Evolutionary conservation across 257 asterid species (phyloP).

Genomic region (Przewalskia tangutica): DNA sequence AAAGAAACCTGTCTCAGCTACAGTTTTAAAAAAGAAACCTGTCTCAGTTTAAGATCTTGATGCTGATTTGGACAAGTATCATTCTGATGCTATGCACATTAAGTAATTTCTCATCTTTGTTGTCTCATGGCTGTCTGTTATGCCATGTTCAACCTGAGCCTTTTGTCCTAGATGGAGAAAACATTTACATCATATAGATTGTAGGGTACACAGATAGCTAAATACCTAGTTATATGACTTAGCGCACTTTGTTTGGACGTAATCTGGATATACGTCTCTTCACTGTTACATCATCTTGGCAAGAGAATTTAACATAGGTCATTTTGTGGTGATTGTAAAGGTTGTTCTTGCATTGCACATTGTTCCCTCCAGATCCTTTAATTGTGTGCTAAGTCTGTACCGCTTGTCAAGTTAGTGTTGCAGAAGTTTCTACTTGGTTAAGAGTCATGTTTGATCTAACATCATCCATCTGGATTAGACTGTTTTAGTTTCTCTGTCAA

Average conservation of each 20-base stretch:
- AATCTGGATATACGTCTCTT: background rate
- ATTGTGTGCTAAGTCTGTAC: background rate
- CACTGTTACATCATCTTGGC: background rate
- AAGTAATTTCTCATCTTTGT: constrained; percentile 6
- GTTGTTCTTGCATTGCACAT: background rate
- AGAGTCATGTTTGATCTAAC: background rate
- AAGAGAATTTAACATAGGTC: background rate
- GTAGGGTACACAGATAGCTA: background rate
- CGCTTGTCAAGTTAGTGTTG: background rate
- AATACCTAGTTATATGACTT: background rate
- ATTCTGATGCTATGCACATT: constrained; percentile 38
- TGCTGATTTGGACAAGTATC: constrained; percentile 71
- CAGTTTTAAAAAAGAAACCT: constrained; percentile 16
- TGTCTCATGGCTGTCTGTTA: background rate
- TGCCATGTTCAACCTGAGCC: background rate
- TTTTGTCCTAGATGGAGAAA: background rate
- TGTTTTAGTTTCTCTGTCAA: background rate
- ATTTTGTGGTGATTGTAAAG: background rate
- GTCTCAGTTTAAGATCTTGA: constrained; percentile 68
- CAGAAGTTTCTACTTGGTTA: background rate
- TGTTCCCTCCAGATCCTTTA: background rate
- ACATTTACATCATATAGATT: background rate
- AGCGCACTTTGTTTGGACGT: background rate
- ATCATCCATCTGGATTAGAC: background rate
- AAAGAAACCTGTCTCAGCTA: constrained; percentile 51